Conservation (phyloP, 2,329 filamentous ascomycete genomes). For the Scedosporium boydii region DNA sequence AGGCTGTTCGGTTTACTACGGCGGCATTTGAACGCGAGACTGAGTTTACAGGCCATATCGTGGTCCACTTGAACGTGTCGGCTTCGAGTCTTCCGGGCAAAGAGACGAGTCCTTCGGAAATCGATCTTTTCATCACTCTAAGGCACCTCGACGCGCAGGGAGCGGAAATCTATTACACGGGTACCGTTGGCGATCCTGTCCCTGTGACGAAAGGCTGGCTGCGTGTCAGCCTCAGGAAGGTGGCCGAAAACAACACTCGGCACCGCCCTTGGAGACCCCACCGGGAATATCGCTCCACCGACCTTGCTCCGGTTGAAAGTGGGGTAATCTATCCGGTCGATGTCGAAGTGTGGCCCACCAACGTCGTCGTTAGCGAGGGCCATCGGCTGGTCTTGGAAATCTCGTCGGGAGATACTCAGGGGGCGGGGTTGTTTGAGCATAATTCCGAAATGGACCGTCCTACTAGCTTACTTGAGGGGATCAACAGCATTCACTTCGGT, state of each 20-base stretch:
- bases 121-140: slow-evolving; percentile 55
- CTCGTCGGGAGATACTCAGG: slow-evolving; percentile 47
- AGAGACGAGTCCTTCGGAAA: slow-evolving; percentile 31
- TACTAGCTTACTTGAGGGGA: not conserved
- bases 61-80: slow-evolving; percentile 55
- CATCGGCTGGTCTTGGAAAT: slow-evolving; percentile 46
- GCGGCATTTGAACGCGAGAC: slow-evolving; percentile 48
- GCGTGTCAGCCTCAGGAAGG: slow-evolving; percentile 46
- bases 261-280: slow-evolving; percentile 45
- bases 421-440: slow-evolving; percentile 47
- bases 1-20: slow-evolving; percentile 48
- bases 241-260: slow-evolving; percentile 36
- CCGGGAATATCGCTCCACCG: slow-evolving; percentile 43
- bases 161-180: slow-evolving; percentile 53
- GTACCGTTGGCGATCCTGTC: slow-evolving; percentile 53
- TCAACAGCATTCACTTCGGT: not conserved
- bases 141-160: slow-evolving; percentile 45
- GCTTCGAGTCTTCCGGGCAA: slow-evolving; percentile 40
- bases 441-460: slow-evolving; percentile 13
- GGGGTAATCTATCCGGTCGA: slow-evolving; percentile 50
- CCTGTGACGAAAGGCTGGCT: slow-evolving; percentile 58
- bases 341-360: slow-evolving; percentile 56
- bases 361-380: slow-evolving; percentile 38
- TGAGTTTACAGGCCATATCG: slow-evolving; percentile 60
- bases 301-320: slow-evolving; percentile 42